These are phyloP conservation scores for Oropetium thomaeum DNA, from an alignment of 176 grass and related monocot genomes.

Conservation along the genomic window DNA sequence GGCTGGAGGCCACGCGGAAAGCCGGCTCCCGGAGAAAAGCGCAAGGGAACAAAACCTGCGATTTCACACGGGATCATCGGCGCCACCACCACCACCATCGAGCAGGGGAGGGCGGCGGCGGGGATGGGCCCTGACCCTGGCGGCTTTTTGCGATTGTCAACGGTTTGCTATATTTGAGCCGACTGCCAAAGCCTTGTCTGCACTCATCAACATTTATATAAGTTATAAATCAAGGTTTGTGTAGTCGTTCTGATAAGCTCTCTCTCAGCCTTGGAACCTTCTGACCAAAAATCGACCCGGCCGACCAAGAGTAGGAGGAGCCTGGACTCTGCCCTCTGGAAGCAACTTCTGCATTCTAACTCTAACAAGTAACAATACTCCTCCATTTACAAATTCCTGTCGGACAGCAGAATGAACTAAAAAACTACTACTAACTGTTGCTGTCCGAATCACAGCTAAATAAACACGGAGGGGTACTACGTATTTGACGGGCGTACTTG, in stretches of 20 bases:
- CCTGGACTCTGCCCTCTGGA: neutral
- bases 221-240: neutral
- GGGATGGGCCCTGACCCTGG: neutral
- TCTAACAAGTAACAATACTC: too few relatives aligned
- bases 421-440: too few relatives aligned
- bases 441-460: too few relatives aligned
- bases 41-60: neutral
- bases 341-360: neutral
- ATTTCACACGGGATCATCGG: slow-evolving; percentile 26
- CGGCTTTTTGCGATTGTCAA: slow-evolving; percentile 3
- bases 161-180: neutral
- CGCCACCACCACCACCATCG: neutral
- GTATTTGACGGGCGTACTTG: too few relatives aligned
- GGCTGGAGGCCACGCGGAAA: slow-evolving; percentile 22
- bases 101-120: neutral
- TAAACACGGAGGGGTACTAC: too few relatives aligned
- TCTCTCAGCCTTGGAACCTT: neutral
- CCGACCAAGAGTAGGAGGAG: neutral
- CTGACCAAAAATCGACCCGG: neutral
- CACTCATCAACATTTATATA: neutral
- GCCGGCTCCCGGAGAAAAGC: neutral
- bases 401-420: too few relatives aligned
- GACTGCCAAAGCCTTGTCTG: neutral
- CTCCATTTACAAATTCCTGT: too few relatives aligned
- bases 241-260: neutral